Percentiles rank a stretch among this genome's conserved stretches.
phyloP scores from a whole-genome alignment of 2,329 filamentous ascomycete species.

The Aspergillus ibericus region DNA sequence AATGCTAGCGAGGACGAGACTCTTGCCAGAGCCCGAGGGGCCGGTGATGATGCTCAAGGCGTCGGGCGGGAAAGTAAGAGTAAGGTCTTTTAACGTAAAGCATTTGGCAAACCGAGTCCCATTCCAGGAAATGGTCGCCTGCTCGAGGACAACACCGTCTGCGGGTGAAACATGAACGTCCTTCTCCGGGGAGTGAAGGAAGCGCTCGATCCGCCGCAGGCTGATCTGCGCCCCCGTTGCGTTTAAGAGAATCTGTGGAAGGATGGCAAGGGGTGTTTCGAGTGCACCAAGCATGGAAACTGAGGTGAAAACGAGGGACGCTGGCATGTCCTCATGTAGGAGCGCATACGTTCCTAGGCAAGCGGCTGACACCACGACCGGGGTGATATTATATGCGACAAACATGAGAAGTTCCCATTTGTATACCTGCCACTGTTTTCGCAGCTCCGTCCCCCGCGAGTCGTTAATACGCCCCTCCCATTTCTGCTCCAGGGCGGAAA shows the following conservation, averaged over 20 bases:
- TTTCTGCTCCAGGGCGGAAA: neutral
- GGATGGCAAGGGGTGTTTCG: neutral
- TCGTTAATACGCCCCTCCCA: conserved; percentile 2
- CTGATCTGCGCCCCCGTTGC: neutral
- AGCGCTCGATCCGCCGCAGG: neutral
- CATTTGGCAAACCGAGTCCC: neutral
- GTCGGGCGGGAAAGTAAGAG: neutral
- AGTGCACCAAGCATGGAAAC: neutral
- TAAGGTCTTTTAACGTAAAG: neutral
- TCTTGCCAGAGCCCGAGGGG: conserved; percentile 1
- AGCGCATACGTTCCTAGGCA: conserved; percentile 3
- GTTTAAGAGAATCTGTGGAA: neutral
- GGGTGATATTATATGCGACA: neutral
- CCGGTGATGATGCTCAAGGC: conserved; percentile 1
- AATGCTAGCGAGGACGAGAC: neutral
- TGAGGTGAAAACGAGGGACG: neutral
- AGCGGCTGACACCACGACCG: neutral
- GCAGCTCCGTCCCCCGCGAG: neutral
- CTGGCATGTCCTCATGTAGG: neutral
- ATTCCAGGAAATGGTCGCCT: conserved; percentile 2
- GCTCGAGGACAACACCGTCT: neutral
- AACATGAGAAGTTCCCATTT: conserved; percentile 6
- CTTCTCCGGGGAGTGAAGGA: neutral
- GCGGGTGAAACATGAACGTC: neutral
- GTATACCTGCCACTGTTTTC: conserved; percentile 2